These are phyloP conservation scores for Acacia concinna DNA, from an alignment of 331 rosid species.

Conservation along the genomic window DNA sequence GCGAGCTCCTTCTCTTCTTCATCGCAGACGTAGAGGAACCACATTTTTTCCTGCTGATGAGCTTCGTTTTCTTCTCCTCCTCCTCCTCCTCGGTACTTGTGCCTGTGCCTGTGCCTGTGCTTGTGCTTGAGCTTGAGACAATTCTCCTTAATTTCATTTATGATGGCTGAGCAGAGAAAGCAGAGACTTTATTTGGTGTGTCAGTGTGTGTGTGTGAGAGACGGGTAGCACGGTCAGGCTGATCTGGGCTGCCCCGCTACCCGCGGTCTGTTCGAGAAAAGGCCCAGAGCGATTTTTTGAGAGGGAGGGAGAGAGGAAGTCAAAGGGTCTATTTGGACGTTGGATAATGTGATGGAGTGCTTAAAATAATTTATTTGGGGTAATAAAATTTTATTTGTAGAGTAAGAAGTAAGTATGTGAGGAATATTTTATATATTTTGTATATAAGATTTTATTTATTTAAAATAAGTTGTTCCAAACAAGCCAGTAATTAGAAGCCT, in stretches of 20 bases:
- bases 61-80: background rate
- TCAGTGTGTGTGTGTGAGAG: background rate
- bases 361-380: too few species aligned
- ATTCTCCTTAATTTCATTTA: background rate
- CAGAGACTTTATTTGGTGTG: background rate
- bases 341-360: background rate
- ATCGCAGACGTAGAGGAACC: conserved; percentile 56
- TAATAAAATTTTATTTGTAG: too few species aligned
- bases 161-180: background rate
- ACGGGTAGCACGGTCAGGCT: background rate
- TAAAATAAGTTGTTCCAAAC: too few species aligned
- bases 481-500: too few species aligned
- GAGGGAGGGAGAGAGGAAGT: background rate
- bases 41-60: conserved; percentile 61
- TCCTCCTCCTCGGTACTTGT: background rate
- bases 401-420: too few species aligned
- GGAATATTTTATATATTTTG: too few species aligned
- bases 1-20: conserved; percentile 76
- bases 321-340: background rate
- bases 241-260: background rate
- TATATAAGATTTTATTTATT: too few species aligned
- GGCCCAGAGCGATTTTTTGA: background rate
- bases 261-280: background rate
- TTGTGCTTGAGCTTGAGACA: background rate
- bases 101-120: background rate